Evolutionary conservation across 2,329 filamentous ascomycete genomes (phyloP), one percentile per base, ranked within the genome.

Genomic region (Aspergillus brunneoviolaceus): DNA sequence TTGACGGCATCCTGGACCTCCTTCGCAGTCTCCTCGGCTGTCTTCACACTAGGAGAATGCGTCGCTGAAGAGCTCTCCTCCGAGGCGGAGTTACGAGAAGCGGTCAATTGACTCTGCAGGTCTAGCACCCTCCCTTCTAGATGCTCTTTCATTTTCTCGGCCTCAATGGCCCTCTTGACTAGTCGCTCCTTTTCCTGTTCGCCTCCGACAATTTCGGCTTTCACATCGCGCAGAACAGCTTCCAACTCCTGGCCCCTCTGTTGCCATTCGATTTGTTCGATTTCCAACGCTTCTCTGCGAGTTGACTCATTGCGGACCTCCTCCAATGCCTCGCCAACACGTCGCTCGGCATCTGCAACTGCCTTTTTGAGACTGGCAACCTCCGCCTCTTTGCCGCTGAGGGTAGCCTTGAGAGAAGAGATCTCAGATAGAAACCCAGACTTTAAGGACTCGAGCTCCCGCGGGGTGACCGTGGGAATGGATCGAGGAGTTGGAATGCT

Each of bases 311-410:
- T 92, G 51, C 93, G 88, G 48, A 96, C 81, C 67, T 89, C 84
- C 79, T 97, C 92, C 76, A 92, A 84, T 55, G 89, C 90, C 77
- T 95, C 89, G 31, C 92, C 94, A 21, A 96, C 93, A 23, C 94
- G 89, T 72, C 92, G 90, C 79, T 99, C 95, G 0, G 95, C 94
- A 76, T 98, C 93, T 5, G 86, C 87, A 31, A 98, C 87, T 0
- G 95, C 92, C 49, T 89, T 87, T 74, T 96, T 96, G 60, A 98
- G 84, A 35, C 90, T 94, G 54, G 88, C 83, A 39, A 95, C 91
- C 74, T 98, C 93, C 5, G 94, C 94, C 73, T 98, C 94, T 70
- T 95, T 96, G 52, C 95, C 95, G 69, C 89, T 93, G 10, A 99
- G 82, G 10, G 91, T 94, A 3, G 95, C 95, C 71, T 91, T 95